These are phyloP conservation scores for Salix brachista DNA, from an alignment of 345 rosid species.

Conservation along the genomic window DNA sequence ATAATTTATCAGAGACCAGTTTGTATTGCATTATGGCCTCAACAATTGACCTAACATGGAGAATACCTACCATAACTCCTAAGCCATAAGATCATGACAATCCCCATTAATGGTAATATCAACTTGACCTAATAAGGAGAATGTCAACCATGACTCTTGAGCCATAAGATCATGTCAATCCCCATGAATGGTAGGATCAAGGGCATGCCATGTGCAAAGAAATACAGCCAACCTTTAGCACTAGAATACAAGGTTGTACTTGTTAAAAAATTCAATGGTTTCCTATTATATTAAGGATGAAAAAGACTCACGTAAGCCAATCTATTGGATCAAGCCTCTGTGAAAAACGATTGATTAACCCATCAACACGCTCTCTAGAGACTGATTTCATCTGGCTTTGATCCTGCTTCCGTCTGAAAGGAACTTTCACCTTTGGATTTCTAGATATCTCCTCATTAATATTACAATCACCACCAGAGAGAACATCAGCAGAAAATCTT, in stretches of 20 bases:
- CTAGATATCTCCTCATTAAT: conserved; percentile 45
- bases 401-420: conserved; percentile 67
- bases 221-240: not conserved
- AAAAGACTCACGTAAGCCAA: conserved; percentile 84
- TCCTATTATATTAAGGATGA: conserved; percentile 1
- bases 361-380: conserved; percentile 51
- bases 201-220: not conserved
- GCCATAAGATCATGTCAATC: not conserved
- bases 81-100: not conserved
- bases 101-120: not conserved
- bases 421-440: conserved; percentile 45
- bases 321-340: conserved; percentile 95
- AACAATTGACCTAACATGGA: not conserved
- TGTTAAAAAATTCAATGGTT: not conserved
- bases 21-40: not conserved
- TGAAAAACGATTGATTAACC: conserved; percentile 49
- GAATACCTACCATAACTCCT: not conserved
- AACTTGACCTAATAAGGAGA: not conserved
- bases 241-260: not conserved
- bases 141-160: not conserved
- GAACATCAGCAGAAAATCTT: conserved; percentile 76
- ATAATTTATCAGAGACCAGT: not conserved
- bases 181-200: not conserved
- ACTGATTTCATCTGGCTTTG: conserved; percentile 48
- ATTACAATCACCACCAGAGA: conserved; percentile 68